Evolutionary conservation across 495 filamentous ascomycete genomes (phyloP).

Genomic region (Penicillium salamii): DNA sequence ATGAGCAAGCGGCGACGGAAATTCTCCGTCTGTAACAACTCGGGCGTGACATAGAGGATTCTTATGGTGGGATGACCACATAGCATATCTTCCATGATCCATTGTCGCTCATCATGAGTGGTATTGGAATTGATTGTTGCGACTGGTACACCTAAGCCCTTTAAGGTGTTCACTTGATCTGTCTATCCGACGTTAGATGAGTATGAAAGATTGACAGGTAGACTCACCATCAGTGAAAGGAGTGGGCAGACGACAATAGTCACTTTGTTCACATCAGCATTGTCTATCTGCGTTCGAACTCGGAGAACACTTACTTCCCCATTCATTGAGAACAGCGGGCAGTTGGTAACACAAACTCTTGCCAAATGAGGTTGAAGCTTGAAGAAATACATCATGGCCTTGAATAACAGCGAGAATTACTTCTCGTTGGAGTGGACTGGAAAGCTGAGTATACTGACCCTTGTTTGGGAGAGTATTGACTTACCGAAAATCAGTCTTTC

Average conservation of each 20-base stretch:
- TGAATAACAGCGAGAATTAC: conserved; percentile 79
- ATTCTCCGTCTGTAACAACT: conserved; percentile 72
- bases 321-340: conserved; percentile 77
- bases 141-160: conserved; percentile 69
- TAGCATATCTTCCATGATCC: conserved; percentile 74
- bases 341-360: conserved; percentile 95
- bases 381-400: conserved; percentile 88
- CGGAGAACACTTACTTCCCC: conserved; percentile 58
- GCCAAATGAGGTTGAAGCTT: conserved; percentile 94
- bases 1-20: conserved; percentile 73
- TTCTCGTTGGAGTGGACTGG: conserved; percentile 79
- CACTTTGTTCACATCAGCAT: conserved; percentile 44
- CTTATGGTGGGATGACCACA: conserved; percentile 82
- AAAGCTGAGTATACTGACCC: conserved; percentile 11
- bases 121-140: conserved; percentile 86
- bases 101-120: conserved; percentile 55
- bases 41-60: conserved; percentile 90
- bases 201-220: too few relatives aligned
- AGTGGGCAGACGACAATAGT: conserved; percentile 91
- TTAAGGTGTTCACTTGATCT: conserved; percentile 85
- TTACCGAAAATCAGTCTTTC: conserved; percentile 70
- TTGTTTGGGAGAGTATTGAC: conserved; percentile 6
- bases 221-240: conserved; percentile 79
- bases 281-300: not conserved
- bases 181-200: conserved; percentile 47